phyloP scores from a whole-genome alignment of 2,329 filamentous ascomycete species.

The Huntiella bhutanensis region DNA sequence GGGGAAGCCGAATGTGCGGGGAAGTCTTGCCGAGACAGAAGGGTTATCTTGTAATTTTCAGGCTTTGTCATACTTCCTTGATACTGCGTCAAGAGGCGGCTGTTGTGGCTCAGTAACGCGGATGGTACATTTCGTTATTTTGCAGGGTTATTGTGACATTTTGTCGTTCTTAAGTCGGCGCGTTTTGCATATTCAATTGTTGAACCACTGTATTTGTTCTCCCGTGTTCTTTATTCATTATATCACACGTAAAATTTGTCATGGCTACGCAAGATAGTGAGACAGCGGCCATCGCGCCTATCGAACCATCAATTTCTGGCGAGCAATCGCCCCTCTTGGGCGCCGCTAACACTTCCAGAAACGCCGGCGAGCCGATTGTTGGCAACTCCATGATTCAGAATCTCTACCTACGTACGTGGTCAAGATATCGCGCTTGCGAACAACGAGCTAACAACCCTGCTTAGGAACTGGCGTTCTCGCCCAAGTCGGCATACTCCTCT shows the following conservation, averaged over 20 bases:
- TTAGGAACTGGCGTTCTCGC: slow-evolving; percentile 64
- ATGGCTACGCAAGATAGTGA: not conserved
- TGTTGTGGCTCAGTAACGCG: too few species aligned
- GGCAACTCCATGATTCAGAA: slow-evolving; percentile 48
- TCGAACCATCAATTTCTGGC: slow-evolving; percentile 14
- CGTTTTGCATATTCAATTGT: too few species aligned
- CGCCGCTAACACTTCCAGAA: slow-evolving; percentile 32
- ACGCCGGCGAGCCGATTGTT: slow-evolving; percentile 46
- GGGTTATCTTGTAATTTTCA: too few species aligned
- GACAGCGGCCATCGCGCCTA: not conserved
- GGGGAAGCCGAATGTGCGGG: too few species aligned
- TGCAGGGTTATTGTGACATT: too few species aligned
- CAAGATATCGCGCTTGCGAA: slow-evolving; percentile 5
- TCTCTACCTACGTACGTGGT: slow-evolving; percentile 47
- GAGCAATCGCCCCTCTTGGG: slow-evolving; percentile 28
- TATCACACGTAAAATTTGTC: not conserved
- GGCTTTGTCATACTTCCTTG: too few species aligned
- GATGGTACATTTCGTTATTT: too few species aligned
- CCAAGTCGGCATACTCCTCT: slow-evolving; percentile 58
- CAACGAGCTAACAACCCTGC: not conserved
- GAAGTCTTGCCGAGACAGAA: too few species aligned
- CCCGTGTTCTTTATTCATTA: too few species aligned
- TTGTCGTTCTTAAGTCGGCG: too few species aligned
- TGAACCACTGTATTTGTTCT: too few species aligned
- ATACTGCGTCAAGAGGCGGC: too few species aligned